Base-by-base conservation (phyloP, 2,329 filamentous ascomycete species). In the Ophiocordyceps camponoti-leonardi region DNA sequence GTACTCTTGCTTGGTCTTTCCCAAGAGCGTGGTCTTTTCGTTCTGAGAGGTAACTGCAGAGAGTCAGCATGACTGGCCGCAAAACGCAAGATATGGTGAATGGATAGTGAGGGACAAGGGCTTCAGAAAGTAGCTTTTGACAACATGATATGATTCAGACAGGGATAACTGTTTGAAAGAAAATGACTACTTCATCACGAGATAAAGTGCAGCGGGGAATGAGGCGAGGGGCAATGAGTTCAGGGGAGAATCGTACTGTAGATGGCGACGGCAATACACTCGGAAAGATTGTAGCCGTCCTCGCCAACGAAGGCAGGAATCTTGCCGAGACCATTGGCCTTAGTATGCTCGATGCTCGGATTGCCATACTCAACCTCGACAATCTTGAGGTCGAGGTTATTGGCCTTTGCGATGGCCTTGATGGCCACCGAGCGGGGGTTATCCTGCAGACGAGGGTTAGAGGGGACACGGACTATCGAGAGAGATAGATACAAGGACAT, bases 1-100 rank as follows among this genome's bases (percentile, higher is more conserved):
- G 65, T 71, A 87, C 80, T 98, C 92, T 76, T 98, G 90, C 83
- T 98, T 98, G 72, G 88, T 98, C 83, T 96, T 96, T 64, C 92
- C 92, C 59, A 98, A 81, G 55, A 98, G 87, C 57, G 87, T 93
- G 59, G 92, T 98, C 83, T 96, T 96, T 82, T 96, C 92, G 68
- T 98, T 98, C 74, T 98, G 92, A 58, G 92, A 96, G 60, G 92
- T 87, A 65, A 98, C 92, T 96, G 62, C 50, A 49, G 48, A 53
- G 28, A 47, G 58, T 68, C 56, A 67, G 61, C 53, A 50, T 46
- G 7, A 23, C 23, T 2, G 22, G 23, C 16, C 22, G 16, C 45
- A 2, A 28, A 33, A n/a, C 20, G 19, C n/a, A 43, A 18, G 6
- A 7, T 28, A 42, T 12, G 23, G 30, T n/a, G n/a, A 4, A n/a